Evolutionary conservation across 1,139 yeast species (phyloP).

Genomic region (Diutina neorugosa): DNA sequence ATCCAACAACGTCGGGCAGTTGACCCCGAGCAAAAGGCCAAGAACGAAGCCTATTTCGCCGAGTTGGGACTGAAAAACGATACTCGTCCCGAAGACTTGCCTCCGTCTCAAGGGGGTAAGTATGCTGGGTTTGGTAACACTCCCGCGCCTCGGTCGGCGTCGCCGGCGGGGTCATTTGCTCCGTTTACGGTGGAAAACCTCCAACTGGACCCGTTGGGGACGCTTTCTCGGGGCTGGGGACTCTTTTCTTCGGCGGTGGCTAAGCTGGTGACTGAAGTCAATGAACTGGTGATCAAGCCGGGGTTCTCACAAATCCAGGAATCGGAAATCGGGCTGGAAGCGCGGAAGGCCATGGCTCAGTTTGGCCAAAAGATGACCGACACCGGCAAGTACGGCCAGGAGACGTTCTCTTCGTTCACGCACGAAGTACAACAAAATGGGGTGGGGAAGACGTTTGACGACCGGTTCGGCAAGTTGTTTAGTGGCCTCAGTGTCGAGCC

Average conservation of each 20-base stretch:
- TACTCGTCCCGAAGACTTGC: slow-evolving; percentile 62
- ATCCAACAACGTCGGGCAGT: not conserved
- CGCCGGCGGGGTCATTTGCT: slow-evolving; percentile 26
- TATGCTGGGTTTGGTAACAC: slow-evolving; percentile 86
- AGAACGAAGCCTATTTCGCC: slow-evolving; percentile 77
- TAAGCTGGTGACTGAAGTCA: slow-evolving; percentile 75
- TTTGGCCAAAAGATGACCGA: slow-evolving; percentile 91
- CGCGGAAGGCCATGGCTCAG: slow-evolving; percentile 86
- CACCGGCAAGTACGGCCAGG: slow-evolving; percentile 62
- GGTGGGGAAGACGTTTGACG: slow-evolving; percentile 29
- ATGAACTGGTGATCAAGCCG: slow-evolving; percentile 82
- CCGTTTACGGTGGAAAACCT: slow-evolving; percentile 62
- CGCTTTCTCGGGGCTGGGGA: slow-evolving; percentile 90
- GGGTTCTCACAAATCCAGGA: slow-evolving; percentile 72
- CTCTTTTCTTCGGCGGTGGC: slow-evolving; percentile 73
- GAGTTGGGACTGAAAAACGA: slow-evolving; percentile 64
- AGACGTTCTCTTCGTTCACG: slow-evolving; percentile 55
- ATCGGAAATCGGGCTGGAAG: slow-evolving; percentile 68
- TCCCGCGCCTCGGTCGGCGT: slow-evolving; percentile 32
- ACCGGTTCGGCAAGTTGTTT: slow-evolving; percentile 40
- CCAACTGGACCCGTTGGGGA: slow-evolving; percentile 80
- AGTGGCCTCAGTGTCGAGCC: slow-evolving; percentile 18
- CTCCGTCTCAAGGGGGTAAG: slow-evolving; percentile 92
- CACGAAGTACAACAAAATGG: slow-evolving; percentile 27
- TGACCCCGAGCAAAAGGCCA: slow-evolving; percentile 10